A percentile compares a stretch with the other conserved stretches of the same genome.
Conservation (phyloP, 2,329 filamentous ascomycete genomes). For the Alternaria ventricosa region DNA sequence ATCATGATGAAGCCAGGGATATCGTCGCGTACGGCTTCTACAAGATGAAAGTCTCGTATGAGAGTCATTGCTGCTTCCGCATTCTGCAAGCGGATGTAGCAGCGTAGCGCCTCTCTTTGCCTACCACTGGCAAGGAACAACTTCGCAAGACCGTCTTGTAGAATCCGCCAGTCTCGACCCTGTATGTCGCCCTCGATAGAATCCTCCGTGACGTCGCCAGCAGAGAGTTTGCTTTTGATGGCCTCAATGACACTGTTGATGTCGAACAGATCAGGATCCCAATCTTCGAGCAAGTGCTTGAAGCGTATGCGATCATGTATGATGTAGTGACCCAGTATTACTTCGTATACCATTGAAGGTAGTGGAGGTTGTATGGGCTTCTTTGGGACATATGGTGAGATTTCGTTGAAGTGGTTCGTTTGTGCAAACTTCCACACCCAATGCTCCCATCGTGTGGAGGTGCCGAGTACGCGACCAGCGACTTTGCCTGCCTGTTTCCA, state of each 20-base stretch:
- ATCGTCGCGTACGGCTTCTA: conserved; percentile 87
- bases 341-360: conserved; percentile 83
- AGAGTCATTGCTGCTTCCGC: conserved; percentile 86
- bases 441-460: conserved; percentile 86
- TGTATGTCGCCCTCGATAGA: conserved; percentile 75
- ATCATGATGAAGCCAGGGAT: conserved; percentile 88
- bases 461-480: conserved; percentile 81
- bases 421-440: conserved; percentile 94
- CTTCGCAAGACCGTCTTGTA: conserved; percentile 85
- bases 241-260: conserved; percentile 76
- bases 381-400: conserved; percentile 81
- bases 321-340: conserved; percentile 88
- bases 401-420: conserved; percentile 86
- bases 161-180: conserved; percentile 83
- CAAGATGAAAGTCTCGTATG: conserved; percentile 87
- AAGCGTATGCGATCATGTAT: conserved; percentile 77
- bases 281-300: conserved; percentile 78
- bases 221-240: conserved; percentile 82
- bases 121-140: conserved; percentile 83
- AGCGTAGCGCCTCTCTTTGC: conserved; percentile 82
- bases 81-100: conserved; percentile 90
- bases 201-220: conserved; percentile 75
- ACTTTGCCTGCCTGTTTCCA: conserved; percentile 82
- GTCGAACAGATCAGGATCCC: conserved; percentile 86
- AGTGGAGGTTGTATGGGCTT: conserved; percentile 79